phyloP scores from a whole-genome alignment of 768 basidiomycete genomes.

The Psilocybe azurescens region DNA sequence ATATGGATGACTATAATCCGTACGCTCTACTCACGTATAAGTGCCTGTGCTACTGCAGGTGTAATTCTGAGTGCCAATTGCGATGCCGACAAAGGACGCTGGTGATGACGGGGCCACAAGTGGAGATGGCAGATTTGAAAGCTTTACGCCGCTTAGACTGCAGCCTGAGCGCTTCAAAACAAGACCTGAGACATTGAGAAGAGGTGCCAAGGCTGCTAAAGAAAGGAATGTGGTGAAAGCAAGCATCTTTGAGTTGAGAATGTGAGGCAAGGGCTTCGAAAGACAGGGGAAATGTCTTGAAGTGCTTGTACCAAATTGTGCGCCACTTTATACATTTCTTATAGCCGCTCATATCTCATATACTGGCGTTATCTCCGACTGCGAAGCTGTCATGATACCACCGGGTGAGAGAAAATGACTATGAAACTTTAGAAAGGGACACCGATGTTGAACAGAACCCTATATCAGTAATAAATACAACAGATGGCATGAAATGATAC shows the following conservation, averaged over 20 bases:
- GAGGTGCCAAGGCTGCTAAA: constrained; percentile 15
- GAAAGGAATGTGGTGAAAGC: constrained; percentile 24
- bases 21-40: constrained; percentile 44
- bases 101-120: constrained; percentile 40
- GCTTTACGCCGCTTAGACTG: constrained; percentile 27
- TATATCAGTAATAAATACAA: too few species aligned
- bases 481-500: too few species aligned
- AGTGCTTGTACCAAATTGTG: background rate
- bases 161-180: constrained; percentile 25
- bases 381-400: background rate
- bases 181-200: constrained; percentile 16
- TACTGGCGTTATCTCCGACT: background rate
- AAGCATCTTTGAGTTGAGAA: constrained; percentile 12
- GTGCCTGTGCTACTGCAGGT: constrained; percentile 50
- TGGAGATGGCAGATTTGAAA: constrained; percentile 30
- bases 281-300: constrained; percentile 21
- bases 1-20: too few species aligned
- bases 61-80: constrained; percentile 59
- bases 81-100: constrained; percentile 49
- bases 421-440: too few species aligned
- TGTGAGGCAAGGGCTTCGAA: constrained; percentile 15
- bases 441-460: too few species aligned
- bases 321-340: constrained; percentile 17
- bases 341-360: background rate
- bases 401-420: too few species aligned